Evolutionary conservation across 805 yeast genomes (phyloP), one percentile per base, ranked within the genome.

Genomic region (Maudiozyma bulderi): DNA sequence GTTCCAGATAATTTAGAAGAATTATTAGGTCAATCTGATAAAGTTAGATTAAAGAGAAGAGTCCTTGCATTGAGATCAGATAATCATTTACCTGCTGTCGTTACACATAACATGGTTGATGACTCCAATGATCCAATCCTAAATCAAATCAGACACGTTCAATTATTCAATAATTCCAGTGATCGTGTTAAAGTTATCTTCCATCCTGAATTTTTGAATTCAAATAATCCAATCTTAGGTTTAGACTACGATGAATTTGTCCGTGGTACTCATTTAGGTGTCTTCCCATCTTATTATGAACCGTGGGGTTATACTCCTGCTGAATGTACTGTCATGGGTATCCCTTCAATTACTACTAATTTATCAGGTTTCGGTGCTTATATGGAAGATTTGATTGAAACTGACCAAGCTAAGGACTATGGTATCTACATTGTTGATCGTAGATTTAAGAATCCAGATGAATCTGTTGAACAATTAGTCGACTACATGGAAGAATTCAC

Each of bases 231-330:
- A 46, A 85, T 91, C 50, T 75, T 91, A 62, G 85, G 96, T 14
- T 73, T 91, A 50, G 99, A 91, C 68, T 91, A 91, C 67, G 99
- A 91, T 65, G 99, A 91, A 66, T 91, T 91, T 67, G 99, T 91
- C 42, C 79, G 99, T 57, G 99, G 99, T 52, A 90, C 97, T 67
- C 98, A 91, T 69, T 73, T 93, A 68, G 99, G 99, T 66, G 96
- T 91, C 47, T 91, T 91, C 82, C 99, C 99, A 46, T 88, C 96
- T 0, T 91, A 91, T 70, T 91, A 91, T 65, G 99, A 91, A 71
- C 99, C 99, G 4, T 91, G 99, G 99, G 99, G 99, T 40, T 91
- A 91, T 69, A 91, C 99, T 2, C 99, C 99, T 4, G 98, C 98
- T 9, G 99, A 91, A 67, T 93, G 99, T 73, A 91, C 99, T 0